A percentile compares a stretch with the other conserved stretches of the same genome.
Conservation (phyloP, 1,284 basidiomycete species). For the Tylopilus orsonianus region DNA sequence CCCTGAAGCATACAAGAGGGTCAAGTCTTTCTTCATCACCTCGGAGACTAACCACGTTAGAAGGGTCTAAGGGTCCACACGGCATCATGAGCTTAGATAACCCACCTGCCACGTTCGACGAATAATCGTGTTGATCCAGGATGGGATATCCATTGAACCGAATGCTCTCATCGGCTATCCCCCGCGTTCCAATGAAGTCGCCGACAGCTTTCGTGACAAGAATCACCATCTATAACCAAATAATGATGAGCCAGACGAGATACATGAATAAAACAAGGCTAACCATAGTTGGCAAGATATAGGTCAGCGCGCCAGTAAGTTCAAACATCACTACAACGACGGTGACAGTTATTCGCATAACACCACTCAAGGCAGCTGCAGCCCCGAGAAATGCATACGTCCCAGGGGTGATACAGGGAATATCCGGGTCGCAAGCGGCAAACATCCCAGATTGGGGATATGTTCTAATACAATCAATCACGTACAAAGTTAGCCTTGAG, state of each 20-base stretch:
- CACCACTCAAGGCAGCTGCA: constrained; percentile 91
- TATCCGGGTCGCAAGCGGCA: constrained; percentile 85
- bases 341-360: constrained; percentile 96
- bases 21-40: constrained; percentile 84
- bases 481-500: neutral
- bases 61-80: constrained; percentile 4
- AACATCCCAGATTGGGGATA: constrained; percentile 86
- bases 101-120: constrained; percentile 83
- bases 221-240: constrained; percentile 75
- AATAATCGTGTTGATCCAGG: constrained; percentile 90
- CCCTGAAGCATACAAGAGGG: constrained; percentile 73
- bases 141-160: constrained; percentile 97
- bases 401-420: constrained; percentile 97
- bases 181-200: constrained; percentile 90
- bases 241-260: constrained; percentile 1
- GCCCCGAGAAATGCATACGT: constrained; percentile 96
- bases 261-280: constrained; percentile 22
- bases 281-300: constrained; percentile 98
- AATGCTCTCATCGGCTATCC: constrained; percentile 98
- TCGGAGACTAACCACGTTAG: constrained; percentile 62
- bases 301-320: constrained; percentile 96
- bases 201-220: constrained; percentile 96
- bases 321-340: constrained; percentile 99
- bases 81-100: constrained; percentile 7
- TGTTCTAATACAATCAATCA: constrained; percentile 49